A percentile compares a stretch with the other conserved stretches of the same genome.
These are phyloP conservation scores for Penicillium janthinellum DNA, from an alignment of 2,329 filamentous ascomycete genomes.

Conservation along the genomic window DNA sequence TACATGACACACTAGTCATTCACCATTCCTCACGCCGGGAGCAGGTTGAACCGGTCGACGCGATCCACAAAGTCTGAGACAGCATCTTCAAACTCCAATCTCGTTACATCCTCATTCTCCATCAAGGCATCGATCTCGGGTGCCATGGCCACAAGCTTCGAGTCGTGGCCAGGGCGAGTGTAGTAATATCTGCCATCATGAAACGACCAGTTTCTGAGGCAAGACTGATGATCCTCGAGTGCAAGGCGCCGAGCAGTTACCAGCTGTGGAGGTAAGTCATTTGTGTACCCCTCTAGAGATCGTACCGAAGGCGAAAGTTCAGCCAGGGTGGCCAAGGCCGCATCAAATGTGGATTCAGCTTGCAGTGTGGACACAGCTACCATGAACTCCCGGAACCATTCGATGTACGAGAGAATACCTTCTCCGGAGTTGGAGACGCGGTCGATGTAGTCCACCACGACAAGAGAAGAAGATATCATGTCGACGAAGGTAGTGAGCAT, in stretches of 20 bases:
- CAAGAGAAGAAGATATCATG: slow-evolving; percentile 44
- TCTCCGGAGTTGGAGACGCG: slow-evolving; percentile 33
- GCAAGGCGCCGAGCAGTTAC: slow-evolving; percentile 33
- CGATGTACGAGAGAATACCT: slow-evolving; percentile 35
- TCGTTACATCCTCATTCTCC: slow-evolving; percentile 21
- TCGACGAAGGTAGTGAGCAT: slow-evolving; percentile 45
- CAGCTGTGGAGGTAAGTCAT: slow-evolving; percentile 21
- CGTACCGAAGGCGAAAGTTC: slow-evolving; percentile 10
- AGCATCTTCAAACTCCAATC: slow-evolving; percentile 26
- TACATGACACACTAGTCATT: not conserved
- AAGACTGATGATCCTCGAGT: slow-evolving; percentile 46
- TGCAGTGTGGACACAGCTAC: slow-evolving; percentile 15
- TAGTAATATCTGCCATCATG: slow-evolving; percentile 52
- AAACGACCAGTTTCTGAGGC: slow-evolving; percentile 52
- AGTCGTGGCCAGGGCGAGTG: slow-evolving; percentile 43
- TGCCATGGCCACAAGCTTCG: slow-evolving; percentile 49
- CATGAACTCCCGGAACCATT: slow-evolving; percentile 45
- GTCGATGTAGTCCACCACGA: slow-evolving; percentile 52
- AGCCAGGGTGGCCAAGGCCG: slow-evolving; percentile 1
- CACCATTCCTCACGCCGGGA: not conserved
- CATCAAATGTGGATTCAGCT: not conserved
- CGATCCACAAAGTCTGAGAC: slow-evolving; percentile 24
- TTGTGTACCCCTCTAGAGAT: slow-evolving; percentile 13
- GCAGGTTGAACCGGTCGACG: slow-evolving; percentile 18
- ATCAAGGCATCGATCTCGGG: slow-evolving; percentile 24